Evolutionary conservation across 2,329 filamentous ascomycete species (phyloP).

Genomic region (Ophiocordyceps robertsii): DNA sequence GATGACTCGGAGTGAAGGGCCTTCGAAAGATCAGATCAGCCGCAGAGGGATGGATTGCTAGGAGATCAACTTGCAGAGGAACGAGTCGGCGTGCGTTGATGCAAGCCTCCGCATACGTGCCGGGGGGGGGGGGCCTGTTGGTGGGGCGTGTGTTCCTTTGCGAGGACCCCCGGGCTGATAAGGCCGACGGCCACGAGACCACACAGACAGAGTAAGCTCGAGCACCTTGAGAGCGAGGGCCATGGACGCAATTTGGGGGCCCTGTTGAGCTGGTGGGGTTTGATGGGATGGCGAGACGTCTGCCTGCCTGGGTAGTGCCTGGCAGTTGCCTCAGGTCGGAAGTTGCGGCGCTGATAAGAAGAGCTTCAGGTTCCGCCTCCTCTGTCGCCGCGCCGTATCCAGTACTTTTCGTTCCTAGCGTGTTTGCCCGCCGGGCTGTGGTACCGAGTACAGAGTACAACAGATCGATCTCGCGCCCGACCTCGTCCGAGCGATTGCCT

Average conservation of each 20-base stretch:
- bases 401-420: too few species aligned
- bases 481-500: not conserved
- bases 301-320: not conserved
- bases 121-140: not conserved
- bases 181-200: not conserved
- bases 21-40: too few species aligned
- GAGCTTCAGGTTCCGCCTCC: not conserved
- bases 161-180: not conserved
- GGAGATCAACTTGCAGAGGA: too few species aligned
- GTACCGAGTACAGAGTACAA: too few species aligned
- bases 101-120: not conserved
- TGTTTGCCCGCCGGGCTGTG: too few species aligned
- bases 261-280: not conserved
- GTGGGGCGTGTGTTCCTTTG: not conserved
- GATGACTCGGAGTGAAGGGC: too few species aligned
- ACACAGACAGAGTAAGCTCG: not conserved
- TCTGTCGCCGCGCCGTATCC: not conserved
- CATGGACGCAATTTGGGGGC: not conserved
- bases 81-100: not conserved
- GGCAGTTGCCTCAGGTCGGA: not conserved
- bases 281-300: not conserved
- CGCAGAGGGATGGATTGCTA: too few species aligned
- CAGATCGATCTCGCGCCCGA: too few species aligned
- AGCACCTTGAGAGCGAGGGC: too few species aligned
- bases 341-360: conserved; percentile 1